Evolutionary conservation across 1,284 basidiomycete species (phyloP).

Genomic region (Naganishia cerealis): DNA sequence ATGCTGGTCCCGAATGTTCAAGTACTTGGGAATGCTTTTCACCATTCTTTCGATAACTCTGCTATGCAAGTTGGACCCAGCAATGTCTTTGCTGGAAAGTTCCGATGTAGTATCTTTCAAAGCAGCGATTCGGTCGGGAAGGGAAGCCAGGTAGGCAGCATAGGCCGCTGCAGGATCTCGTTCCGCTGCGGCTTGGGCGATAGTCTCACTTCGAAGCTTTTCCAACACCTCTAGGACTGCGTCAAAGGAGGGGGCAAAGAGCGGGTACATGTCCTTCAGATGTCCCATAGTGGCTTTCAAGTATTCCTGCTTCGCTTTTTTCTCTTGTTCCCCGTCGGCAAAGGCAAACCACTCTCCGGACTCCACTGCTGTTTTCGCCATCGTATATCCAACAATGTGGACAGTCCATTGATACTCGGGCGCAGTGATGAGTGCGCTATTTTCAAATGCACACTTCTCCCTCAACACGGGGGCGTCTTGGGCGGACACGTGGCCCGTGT

Average conservation of each 20-base stretch:
- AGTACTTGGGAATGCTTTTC: slow-evolving; percentile 21
- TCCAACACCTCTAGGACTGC: background rate
- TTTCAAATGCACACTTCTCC: slow-evolving; percentile 27
- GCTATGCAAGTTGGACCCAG: slow-evolving; percentile 10
- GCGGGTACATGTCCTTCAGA: slow-evolving; percentile 25
- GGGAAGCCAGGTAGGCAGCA: slow-evolving; percentile 14
- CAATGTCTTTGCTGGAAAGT: slow-evolving; percentile 7
- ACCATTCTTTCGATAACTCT: slow-evolving; percentile 14
- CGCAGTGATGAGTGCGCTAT: slow-evolving; percentile 17
- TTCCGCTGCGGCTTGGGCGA: background rate
- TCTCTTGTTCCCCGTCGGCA: background rate
- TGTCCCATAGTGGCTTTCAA: background rate
- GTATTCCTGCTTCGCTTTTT: slow-evolving; percentile 7
- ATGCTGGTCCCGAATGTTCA: slow-evolving; percentile 3
- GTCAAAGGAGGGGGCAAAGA: slow-evolving; percentile 13
- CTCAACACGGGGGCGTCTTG: slow-evolving; percentile 5
- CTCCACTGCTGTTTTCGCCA: slow-evolving; percentile 20
- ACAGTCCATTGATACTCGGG: slow-evolving; percentile 12
- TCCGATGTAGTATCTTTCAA: slow-evolving; percentile 1
- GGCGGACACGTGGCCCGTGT: slow-evolving; percentile 6
- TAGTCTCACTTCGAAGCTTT: slow-evolving; percentile 6
- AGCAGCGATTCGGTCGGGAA: slow-evolving; percentile 17
- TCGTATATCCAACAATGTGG: slow-evolving; percentile 16
- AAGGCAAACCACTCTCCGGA: slow-evolving; percentile 20
- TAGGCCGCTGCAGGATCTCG: slow-evolving; percentile 11